Evolutionary conservation across 148 eudicot species (phyloP).

Genomic region (Rhododendron vialii): DNA sequence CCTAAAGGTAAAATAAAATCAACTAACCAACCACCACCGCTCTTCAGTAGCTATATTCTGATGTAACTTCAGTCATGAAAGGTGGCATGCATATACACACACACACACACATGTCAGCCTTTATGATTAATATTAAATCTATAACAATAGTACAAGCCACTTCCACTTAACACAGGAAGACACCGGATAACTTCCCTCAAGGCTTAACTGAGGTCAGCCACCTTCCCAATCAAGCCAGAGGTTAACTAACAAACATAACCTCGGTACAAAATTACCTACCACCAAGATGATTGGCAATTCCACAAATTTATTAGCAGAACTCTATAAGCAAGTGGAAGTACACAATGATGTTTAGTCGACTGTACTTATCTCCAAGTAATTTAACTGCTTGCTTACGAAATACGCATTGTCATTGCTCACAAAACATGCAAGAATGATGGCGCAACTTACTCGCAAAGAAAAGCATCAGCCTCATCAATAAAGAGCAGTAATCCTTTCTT

Average conservation of each 20-base stretch:
- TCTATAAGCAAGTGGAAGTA: constrained; percentile 1
- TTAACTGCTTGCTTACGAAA: background rate
- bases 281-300: background rate
- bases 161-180: background rate
- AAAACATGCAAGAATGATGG: background rate
- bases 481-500: constrained; percentile 84
- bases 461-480: constrained; percentile 98
- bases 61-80: background rate
- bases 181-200: background rate
- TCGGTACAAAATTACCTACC: background rate
- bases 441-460: constrained; percentile 86
- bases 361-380: background rate
- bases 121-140: background rate
- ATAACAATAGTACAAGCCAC: background rate
- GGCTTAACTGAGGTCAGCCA: background rate
- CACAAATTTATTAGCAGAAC: background rate
- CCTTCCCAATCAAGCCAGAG: background rate
- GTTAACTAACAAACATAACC: background rate
- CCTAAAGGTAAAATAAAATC: background rate
- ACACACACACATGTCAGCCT: background rate
- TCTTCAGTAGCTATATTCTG: background rate
- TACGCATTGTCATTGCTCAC: background rate
- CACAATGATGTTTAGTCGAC: background rate
- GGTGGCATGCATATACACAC: background rate
- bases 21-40: background rate